Base-by-base conservation (phyloP, 2,329 filamentous ascomycete species). In the Escovopsis weberi region DNA sequence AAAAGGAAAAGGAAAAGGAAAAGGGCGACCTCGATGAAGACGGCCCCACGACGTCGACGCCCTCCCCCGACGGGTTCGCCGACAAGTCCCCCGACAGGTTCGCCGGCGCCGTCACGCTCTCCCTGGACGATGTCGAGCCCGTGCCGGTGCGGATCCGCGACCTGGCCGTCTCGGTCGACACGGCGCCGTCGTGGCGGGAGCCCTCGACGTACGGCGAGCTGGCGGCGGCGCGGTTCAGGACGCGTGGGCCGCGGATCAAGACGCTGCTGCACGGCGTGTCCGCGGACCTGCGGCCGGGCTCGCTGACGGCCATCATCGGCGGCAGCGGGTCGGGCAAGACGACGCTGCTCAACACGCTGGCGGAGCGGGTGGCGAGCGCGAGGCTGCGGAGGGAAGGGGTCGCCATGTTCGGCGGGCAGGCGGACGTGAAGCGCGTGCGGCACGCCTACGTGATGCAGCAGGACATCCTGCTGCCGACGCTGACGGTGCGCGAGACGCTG, bases 391-490 rank as follows among this genome's bases (percentile, higher is more conserved):
- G 74, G 28, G 62, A 67, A 4, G 82, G 82, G 0, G 56, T 59
- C 4, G 70, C 69, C 0, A 71, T 68, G 0, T 85, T 83, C 59
- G 85, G 85, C 54, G 72, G 70, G 2, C 58, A 62, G 33, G 50
- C 65, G 23, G 69, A 74, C 1, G 65, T 78, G 4, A 63, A 70
- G 26, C 66, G 63, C 43, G 64, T 80, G 38, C 64, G 78, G 41
- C 72, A 78, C 57, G 72, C 79, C 40, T 84, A 86, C 63, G 81
- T 83, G 18, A 82, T 82, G 69, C 80, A 87, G 55, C 80, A 86
- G 51, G 83, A 88, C 53, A 70, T 86, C 12, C 63, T 88, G 1
- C 65, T 86, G 1, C 79, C 82, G 0, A 81, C 80, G 0, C 61
- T 88, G 45, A 88, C 82, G 0, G 82, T 87, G 10, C 69, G 82